A percentile compares a stretch with the other conserved stretches of the same genome.
phyloP scores from a whole-genome alignment of 129 eudicot genomes.

The Lactuca saligna region DNA sequence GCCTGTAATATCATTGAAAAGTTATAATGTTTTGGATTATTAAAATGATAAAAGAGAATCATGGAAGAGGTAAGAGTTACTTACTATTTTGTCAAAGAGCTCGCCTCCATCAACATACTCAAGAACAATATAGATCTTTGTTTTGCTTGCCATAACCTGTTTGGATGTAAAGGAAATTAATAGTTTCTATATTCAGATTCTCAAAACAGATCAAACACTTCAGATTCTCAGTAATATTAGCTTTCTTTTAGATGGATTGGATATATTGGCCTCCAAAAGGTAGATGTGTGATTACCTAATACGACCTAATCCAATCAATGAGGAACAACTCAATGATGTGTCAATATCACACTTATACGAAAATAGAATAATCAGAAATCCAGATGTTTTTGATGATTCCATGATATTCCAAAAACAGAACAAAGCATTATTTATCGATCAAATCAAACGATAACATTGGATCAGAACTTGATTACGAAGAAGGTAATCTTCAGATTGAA shows the following conservation, averaged over 20 bases:
- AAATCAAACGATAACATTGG: neutral
- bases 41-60: neutral
- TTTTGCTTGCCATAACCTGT: conserved; percentile 94
- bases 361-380: neutral
- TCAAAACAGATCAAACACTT: neutral
- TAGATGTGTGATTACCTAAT: neutral
- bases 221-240: too few species aligned
- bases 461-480: neutral
- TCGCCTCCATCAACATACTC: conserved; percentile 92
- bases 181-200: neutral
- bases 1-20: conserved; percentile 42
- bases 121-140: conserved; percentile 87
- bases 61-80: conserved; percentile 8
- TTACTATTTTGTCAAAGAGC: conserved; percentile 88
- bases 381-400: conserved; percentile 9
- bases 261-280: conserved; percentile 3
- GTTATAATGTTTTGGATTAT: neutral
- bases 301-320: neutral
- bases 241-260: neutral
- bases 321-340: neutral
- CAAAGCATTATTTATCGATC: neutral
- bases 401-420: neutral
- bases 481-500: neutral
- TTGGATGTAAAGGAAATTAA: conserved; percentile 5
- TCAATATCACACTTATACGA: conserved; percentile 6